A percentile compares a stretch with the other conserved stretches of the same genome.
phyloP scores from a whole-genome alignment of 1,139 yeast genomes.

The Kurtzmaniella quercitrusa region DNA sequence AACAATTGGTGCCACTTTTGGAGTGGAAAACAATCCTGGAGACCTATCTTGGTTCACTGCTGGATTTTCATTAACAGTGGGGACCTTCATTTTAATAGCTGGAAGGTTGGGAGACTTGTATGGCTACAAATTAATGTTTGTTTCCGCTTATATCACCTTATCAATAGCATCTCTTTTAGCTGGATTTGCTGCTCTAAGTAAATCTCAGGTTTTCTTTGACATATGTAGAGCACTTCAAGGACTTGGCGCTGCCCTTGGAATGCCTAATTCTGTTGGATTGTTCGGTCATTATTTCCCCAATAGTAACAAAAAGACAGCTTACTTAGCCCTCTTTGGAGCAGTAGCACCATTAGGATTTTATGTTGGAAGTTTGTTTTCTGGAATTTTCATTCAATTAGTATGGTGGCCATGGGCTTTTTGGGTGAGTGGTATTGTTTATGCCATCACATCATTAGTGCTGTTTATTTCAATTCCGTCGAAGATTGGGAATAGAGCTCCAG shows the following conservation, averaged over 20 bases:
- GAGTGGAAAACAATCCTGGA: slow-evolving; percentile 31
- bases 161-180: slow-evolving; percentile 46
- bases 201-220: slow-evolving; percentile 40
- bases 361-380: slow-evolving; percentile 46
- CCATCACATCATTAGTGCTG: slow-evolving; percentile 24
- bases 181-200: slow-evolving; percentile 47
- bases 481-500: slow-evolving; percentile 19
- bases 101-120: slow-evolving; percentile 64
- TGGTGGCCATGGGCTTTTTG: slow-evolving; percentile 63
- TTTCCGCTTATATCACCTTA: slow-evolving; percentile 46
- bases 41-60: slow-evolving; percentile 59
- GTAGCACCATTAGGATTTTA: slow-evolving; percentile 58
- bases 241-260: slow-evolving; percentile 51
- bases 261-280: slow-evolving; percentile 57
- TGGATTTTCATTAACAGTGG: slow-evolving; percentile 54
- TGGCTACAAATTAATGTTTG: slow-evolving; percentile 50
- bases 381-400: slow-evolving; percentile 35
- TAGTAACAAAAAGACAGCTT: slow-evolving; percentile 35
- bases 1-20: slow-evolving; percentile 34
- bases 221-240: slow-evolving; percentile 58
- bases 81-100: slow-evolving; percentile 56
- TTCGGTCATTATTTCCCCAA: slow-evolving; percentile 49
- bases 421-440: slow-evolving; percentile 36
- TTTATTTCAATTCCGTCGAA: slow-evolving; percentile 41
- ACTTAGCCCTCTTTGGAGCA: slow-evolving; percentile 50